Base-by-base conservation (phyloP, 768 basidiomycete species). In the Collybia sp. region DNA sequence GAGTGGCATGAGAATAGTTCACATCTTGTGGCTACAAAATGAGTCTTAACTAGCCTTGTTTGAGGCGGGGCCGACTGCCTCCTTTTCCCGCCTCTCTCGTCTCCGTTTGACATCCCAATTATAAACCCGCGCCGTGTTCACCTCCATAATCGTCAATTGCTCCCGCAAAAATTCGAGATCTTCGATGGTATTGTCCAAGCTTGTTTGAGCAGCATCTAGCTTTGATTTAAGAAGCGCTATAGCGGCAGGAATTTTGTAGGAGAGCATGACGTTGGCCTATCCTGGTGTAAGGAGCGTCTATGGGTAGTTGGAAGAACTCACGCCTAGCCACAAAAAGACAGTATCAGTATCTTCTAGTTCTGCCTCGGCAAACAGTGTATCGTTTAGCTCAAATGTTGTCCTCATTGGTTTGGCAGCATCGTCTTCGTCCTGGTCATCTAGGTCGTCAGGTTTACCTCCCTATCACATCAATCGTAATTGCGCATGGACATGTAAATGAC, bases 261-360 rank as follows among this genome's bases (percentile, higher is more conserved):
- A 89, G 1, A 99, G 73, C 95, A 98, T 97, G 2, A 94, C 92
- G 52, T 97, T 97, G 6, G 96, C 96, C 95, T 98, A 52, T 9
- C 31, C 12, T 3, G 13, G 13, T 38, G 9, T 42, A 19, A 31
- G 11, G 15, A 18, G 40, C 30, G 33, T 35, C 18, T 18, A 31
- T 20, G 44, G 33, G n/a, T 20, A 43, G 16, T 34, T 8, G 17
- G 43, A 47, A 17, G 38, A 20, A 67, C 87, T 58, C 68, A 97
- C 94, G 25, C 95, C 95, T 15, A 99, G 82, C 95, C 96, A 99
- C 19, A 99, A 71, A 57, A 83, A 93, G 9, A 98, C 94, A 0
- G 84, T 83, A 45, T 95, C 93, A 0, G 84, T 85, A 50, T 93
- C 83, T 49, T 90, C 82, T 2, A 97, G 69, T 52, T 88, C 82